phyloP scores from a whole-genome alignment of 805 yeast genomes.

The Spathaspora girioi region DNA sequence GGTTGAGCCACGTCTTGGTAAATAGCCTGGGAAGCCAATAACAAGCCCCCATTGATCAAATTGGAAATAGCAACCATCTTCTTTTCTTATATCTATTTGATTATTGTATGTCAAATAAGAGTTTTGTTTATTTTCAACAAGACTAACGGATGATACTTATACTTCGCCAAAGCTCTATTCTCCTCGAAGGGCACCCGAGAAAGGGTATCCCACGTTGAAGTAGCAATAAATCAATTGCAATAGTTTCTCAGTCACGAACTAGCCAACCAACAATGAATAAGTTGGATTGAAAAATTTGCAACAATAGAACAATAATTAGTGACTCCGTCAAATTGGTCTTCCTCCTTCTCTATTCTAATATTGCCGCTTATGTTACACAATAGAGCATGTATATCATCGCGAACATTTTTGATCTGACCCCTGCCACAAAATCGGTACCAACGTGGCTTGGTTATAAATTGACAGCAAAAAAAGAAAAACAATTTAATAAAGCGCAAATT shows the following conservation, averaged over 20 bases:
- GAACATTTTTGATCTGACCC: neutral
- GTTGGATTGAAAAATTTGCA: neutral
- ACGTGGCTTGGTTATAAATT: neutral
- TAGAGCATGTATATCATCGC: neutral
- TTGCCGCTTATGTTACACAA: neutral
- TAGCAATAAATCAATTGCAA: neutral
- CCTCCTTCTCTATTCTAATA: neutral
- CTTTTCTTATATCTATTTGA: neutral
- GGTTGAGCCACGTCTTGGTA: conserved; percentile 29
- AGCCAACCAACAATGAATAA: neutral
- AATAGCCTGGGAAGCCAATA: conserved; percentile 24
- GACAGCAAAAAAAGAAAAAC: neutral
- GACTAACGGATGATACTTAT: neutral
- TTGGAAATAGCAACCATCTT: conserved; percentile 31
- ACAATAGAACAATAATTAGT: neutral
- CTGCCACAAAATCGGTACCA: neutral
- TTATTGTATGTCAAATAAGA: neutral
- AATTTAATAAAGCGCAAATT: neutral
- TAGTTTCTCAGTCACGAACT: neutral
- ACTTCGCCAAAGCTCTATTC: neutral
- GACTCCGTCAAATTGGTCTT: neutral
- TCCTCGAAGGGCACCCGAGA: neutral
- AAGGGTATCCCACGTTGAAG: neutral
- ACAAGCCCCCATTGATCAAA: conserved; percentile 26
- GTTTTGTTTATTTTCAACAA: neutral